These are phyloP conservation scores for Saprolegnia diclina DNA, from an alignment of 352 stramenopile species.

Conservation along the genomic window DNA sequence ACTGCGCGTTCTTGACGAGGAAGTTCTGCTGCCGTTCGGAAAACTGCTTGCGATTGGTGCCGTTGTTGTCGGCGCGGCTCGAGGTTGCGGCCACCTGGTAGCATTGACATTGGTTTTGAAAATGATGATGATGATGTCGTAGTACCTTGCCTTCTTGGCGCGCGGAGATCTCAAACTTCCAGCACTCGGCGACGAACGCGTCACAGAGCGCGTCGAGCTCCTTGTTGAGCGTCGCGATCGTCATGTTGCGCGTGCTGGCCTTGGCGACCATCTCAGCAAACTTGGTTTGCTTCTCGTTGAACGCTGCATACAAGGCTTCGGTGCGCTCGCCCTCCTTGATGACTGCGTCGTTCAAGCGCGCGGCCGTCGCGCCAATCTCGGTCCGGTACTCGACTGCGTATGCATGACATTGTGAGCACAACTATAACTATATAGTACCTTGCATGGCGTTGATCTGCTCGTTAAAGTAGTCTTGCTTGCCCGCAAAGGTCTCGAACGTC, in stretches of 20 bases:
- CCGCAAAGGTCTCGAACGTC: constrained; percentile 51
- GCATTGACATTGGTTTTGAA: too few species aligned
- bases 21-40: constrained; percentile 78
- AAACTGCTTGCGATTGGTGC: constrained; percentile 49
- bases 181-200: constrained; percentile 76
- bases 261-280: constrained; percentile 70
- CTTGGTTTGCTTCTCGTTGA: constrained; percentile 76
- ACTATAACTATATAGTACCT: background rate
- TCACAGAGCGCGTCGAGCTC: constrained; percentile 76
- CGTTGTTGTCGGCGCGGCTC: constrained; percentile 19
- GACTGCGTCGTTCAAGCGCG: constrained; percentile 58
- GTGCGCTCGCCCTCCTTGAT: constrained; percentile 78
- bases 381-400: constrained; percentile 44
- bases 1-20: constrained; percentile 72
- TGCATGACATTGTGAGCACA: too few species aligned
- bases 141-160: constrained; percentile 30
- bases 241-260: constrained; percentile 79
- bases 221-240: constrained; percentile 66
- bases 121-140: too few species aligned
- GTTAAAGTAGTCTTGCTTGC: constrained; percentile 44
- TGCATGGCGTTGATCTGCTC: constrained; percentile 41
- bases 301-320: constrained; percentile 70
- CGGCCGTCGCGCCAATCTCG: constrained; percentile 61
- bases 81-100: constrained; percentile 29
- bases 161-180: constrained; percentile 82